Base-by-base conservation (phyloP, 495 filamentous ascomycete genomes). In the Xylaria nigripes region DNA sequence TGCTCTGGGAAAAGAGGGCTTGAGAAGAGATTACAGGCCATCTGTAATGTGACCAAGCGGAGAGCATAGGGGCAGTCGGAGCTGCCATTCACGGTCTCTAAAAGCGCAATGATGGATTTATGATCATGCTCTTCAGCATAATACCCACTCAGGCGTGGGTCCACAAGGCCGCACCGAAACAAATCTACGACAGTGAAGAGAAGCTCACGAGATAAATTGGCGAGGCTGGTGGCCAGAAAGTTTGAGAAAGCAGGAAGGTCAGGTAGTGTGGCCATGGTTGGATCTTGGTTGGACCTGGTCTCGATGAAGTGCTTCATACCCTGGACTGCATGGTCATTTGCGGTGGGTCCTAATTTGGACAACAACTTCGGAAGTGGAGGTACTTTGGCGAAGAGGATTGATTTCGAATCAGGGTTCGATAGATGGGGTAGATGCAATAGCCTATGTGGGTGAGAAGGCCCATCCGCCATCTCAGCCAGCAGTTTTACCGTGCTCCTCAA, bases 321-420 rank as follows among this genome's bases (percentile, higher is more conserved):
- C 36, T 70, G 61, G 5, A 90, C 66, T 2, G 80, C 70, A 1
- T 77, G 70, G 23, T 83, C 72, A 32, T 79, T 70, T 34, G 76
- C 72, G 21, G 67, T 63, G 15, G 70, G 48, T 40, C 83, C 76
- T 73, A 93, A 77, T 61, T 95, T 96, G 2, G 83, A 81, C 27
- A 86, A 68, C 32, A 98, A 77, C 62, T 95, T 98, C 13, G 85
- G 79, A 5, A 98, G 74, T 2, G 91, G 90, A 0, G 93, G 91
- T 0, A 85, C 67, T 63, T 94, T 95, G 45, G 78, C 75, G 69
- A 88, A 97, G 19, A 79, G 70, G 30, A 94, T 82, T 21, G 85
- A 82, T 38, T 83, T 81, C 42, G 79, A 76, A 54, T 81, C 75
- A 15, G 76, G 67, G 13, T 77, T 76, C 43, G 85, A 80, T 16